Percentiles rank a stretch among this genome's conserved stretches.
phyloP scores from a whole-genome alignment of 179 eudicot genomes.

The Heliamphora pulchella region DNA sequence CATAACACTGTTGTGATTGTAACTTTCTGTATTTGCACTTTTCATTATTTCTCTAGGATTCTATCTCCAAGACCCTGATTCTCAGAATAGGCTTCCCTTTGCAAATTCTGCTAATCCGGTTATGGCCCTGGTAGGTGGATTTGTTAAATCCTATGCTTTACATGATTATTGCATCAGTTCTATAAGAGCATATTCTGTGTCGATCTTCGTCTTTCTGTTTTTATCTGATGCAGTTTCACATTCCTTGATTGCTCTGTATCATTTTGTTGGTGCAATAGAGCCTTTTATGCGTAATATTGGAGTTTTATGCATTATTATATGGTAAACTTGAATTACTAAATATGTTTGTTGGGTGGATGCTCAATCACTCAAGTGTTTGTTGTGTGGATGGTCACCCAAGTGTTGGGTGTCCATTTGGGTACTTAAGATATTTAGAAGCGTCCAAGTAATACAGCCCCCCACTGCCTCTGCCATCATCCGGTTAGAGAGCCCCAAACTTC shows the following conservation, averaged over 20 bases:
- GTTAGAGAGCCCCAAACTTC: no score
- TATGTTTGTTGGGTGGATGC: no score
- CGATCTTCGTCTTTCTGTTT: neutral
- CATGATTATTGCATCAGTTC: conserved; percentile 7
- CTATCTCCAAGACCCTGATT: conserved; percentile 34
- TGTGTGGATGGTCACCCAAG: no score
- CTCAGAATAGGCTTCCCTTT: conserved; percentile 66
- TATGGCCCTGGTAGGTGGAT: conserved; percentile 66
- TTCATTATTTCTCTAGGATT: conserved; percentile 41
- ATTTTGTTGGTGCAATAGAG: no score
- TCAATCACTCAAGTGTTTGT: no score
- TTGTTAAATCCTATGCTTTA: conserved; percentile 11
- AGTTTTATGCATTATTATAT: no score
- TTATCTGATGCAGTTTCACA: neutral
- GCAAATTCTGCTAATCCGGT: conserved; percentile 81
- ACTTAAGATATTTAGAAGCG: no score
- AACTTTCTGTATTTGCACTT: conserved; percentile 14
- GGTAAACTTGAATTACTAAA: no score
- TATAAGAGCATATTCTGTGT: neutral
- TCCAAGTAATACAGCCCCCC: no score
- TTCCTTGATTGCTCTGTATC: neutral
- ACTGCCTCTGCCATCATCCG: no score
- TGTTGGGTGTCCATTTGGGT: no score
- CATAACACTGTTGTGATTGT: neutral
- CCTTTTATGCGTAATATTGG: no score